These are phyloP conservation scores for Paramecium tetraurelia DNA, from an alignment of 73 alveolate species.

Conservation along the genomic window DNA sequence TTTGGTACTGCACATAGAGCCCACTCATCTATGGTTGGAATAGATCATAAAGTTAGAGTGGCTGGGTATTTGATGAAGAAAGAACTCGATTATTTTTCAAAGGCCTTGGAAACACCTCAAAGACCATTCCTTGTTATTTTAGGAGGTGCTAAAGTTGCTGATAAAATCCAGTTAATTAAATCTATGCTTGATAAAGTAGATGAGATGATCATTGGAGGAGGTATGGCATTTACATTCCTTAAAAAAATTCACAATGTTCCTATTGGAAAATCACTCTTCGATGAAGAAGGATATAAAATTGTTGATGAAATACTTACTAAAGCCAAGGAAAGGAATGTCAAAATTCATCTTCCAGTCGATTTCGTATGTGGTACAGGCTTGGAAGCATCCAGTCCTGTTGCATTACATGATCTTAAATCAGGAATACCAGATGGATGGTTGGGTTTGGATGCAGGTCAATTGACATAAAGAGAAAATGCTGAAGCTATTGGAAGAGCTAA, in stretches of 20 bases:
- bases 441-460: conserved; percentile 94
- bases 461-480: conserved; percentile 55
- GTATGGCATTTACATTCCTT: conserved; percentile 95
- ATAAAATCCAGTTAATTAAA: conserved; percentile 89
- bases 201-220: conserved; percentile 95
- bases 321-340: conserved; percentile 85
- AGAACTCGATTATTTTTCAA: conserved; percentile 92
- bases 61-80: conserved; percentile 95
- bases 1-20: conserved; percentile 98
- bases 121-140: conserved; percentile 91
- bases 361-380: conserved; percentile 84
- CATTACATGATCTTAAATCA: conserved; percentile 62
- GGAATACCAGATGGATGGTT: conserved; percentile 92
- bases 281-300: conserved; percentile 90
- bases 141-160: conserved; percentile 98
- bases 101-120: conserved; percentile 88
- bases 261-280: conserved; percentile 90
- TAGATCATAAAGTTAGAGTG: conserved; percentile 78
- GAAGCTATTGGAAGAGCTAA: conserved; percentile 59
- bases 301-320: conserved; percentile 74
- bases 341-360: conserved; percentile 89
- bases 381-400: conserved; percentile 64
- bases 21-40: conserved; percentile 96
- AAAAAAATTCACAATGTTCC: conserved; percentile 73
- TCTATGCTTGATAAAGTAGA: conserved; percentile 83